Base-by-base conservation (phyloP, 2,329 filamentous ascomycete species). In the Bimuria novae-zelandiae region DNA sequence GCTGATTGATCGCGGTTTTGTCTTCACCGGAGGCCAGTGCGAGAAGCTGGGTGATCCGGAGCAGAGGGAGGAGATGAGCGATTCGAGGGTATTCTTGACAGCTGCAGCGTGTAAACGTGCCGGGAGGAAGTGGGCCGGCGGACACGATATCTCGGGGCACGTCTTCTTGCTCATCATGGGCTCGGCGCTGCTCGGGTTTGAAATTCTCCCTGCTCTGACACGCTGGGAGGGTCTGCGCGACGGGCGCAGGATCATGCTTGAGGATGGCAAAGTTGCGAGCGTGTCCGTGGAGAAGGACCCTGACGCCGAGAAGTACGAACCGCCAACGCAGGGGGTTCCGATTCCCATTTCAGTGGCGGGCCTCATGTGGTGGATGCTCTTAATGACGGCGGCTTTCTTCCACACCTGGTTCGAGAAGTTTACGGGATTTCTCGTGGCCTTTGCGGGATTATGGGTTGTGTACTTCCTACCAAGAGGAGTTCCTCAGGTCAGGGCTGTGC, bases 351-450 rank as follows among this genome's bases (percentile, higher is more conserved):
- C 69, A 0, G 84, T 97, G 22, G 82, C 89, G 16, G 86, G 75
- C 0, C 66, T 97, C 68, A 90, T 88, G 68, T 84, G 87, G 79
- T 97, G 94, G 90, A 99, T 99, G 94, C 75, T 99, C 71, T 80
- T 97, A 56, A 99, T 99, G 94, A 99, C 94, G 35, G 92, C 92
- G 2, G 92, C 95, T 33, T 99, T 93, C 80, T 99, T 99, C 69
- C 94, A 99, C 75, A 99, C 94, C 0, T 97, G 93, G 92, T 87
- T 95, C 65, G 94, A 99, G 79, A 99, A 97, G 88, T 77, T 80
- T 46, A 81, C 79, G 14, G 79, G 79, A 0, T 62, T 80, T 46
- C 19, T 78, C n/a, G 77, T 81, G 19, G 79, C 78, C 1, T 79
- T 79, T 56, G 58, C 59, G 12, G 75, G 73, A 7, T 59, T 81